Conservation (phyloP, 2,329 filamentous ascomycete species). For the Fusarium foetens region DNA sequence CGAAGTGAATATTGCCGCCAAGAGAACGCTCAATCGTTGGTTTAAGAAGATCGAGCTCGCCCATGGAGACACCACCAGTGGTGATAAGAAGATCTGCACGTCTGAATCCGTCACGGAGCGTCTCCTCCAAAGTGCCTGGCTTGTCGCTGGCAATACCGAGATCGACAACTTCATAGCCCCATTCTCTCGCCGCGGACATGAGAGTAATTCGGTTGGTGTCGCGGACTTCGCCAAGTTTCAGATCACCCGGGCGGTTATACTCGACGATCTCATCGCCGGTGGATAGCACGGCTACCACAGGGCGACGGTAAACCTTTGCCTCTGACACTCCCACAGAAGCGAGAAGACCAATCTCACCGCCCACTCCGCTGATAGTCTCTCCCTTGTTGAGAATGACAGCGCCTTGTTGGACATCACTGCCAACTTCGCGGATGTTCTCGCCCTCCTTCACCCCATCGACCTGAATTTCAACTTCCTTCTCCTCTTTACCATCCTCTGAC, state of each 20-base stretch:
- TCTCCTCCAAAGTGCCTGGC: slow-evolving; percentile 78
- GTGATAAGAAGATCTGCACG: slow-evolving; percentile 86
- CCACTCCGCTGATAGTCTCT: slow-evolving; percentile 84
- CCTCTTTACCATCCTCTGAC: slow-evolving; percentile 84
- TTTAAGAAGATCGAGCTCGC: slow-evolving; percentile 95
- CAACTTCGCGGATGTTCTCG: slow-evolving; percentile 91
- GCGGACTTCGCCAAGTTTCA: slow-evolving; percentile 85
- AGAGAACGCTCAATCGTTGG: slow-evolving; percentile 92
- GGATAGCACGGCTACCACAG: slow-evolving; percentile 85
- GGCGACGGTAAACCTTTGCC: slow-evolving; percentile 78
- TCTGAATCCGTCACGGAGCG: slow-evolving; percentile 78
- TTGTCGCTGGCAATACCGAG: slow-evolving; percentile 85
- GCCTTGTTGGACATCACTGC: slow-evolving; percentile 82
- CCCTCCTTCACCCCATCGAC: slow-evolving; percentile 78
- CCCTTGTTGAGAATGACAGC: slow-evolving; percentile 78
- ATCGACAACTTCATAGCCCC: slow-evolving; percentile 83
- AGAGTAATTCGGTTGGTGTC: slow-evolving; percentile 94
- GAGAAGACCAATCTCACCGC: slow-evolving; percentile 90
- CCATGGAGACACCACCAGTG: slow-evolving; percentile 96
- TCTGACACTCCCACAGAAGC: slow-evolving; percentile 82
- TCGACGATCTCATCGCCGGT: slow-evolving; percentile 95
- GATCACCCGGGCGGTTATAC: slow-evolving; percentile 68
- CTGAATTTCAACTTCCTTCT: slow-evolving; percentile 87
- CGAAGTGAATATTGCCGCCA: slow-evolving; percentile 94
- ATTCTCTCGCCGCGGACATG: slow-evolving; percentile 77